phyloP scores from a whole-genome alignment of 1,284 basidiomycete genomes.

The Sporisorium sorghi region DNA sequence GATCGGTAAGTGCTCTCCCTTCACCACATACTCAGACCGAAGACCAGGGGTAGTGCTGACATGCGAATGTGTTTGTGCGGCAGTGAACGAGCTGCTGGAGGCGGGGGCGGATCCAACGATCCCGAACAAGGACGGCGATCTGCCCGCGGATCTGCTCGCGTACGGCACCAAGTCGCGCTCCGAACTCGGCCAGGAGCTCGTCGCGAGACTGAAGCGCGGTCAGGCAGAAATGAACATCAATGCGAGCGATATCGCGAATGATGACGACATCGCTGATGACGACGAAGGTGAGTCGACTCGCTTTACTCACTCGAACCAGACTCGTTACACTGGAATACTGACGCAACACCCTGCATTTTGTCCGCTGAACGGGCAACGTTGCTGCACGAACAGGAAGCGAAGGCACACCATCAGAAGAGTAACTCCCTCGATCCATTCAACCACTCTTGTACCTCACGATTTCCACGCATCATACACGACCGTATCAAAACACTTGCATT shows the following conservation, averaged over 20 bases:
- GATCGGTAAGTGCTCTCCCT: slow-evolving; percentile 68
- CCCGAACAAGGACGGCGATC: slow-evolving; percentile 60
- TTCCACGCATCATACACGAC: slow-evolving; percentile 6
- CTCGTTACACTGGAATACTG: neutral
- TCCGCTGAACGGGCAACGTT: too few relatives aligned
- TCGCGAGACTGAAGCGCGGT: slow-evolving; percentile 52
- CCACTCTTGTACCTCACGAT: neutral
- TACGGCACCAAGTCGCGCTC: slow-evolving; percentile 52
- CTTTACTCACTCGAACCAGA: neutral
- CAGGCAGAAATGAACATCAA: slow-evolving; percentile 52
- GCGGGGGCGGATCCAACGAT: slow-evolving; percentile 62
- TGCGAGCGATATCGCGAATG: slow-evolving; percentile 53
- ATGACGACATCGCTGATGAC: slow-evolving; percentile 42
- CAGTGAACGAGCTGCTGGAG: slow-evolving; percentile 64
- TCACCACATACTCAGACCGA: neutral
- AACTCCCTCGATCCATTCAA: neutral
- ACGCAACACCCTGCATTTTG: neutral
- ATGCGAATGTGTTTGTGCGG: neutral
- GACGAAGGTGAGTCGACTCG: slow-evolving; percentile 30
- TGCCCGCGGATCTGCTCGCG: slow-evolving; percentile 56
- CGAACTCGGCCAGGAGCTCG: slow-evolving; percentile 49
- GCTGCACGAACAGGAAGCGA: slow-evolving; percentile 38
- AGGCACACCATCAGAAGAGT: slow-evolving; percentile 51
- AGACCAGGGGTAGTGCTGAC: neutral
- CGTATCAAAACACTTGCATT: neutral